A percentile compares a stretch with the other conserved stretches of the same genome.
These are phyloP conservation scores for Xylariaceae sp. DNA, from an alignment of 2,329 filamentous ascomycete genomes.

Conservation along the genomic window DNA sequence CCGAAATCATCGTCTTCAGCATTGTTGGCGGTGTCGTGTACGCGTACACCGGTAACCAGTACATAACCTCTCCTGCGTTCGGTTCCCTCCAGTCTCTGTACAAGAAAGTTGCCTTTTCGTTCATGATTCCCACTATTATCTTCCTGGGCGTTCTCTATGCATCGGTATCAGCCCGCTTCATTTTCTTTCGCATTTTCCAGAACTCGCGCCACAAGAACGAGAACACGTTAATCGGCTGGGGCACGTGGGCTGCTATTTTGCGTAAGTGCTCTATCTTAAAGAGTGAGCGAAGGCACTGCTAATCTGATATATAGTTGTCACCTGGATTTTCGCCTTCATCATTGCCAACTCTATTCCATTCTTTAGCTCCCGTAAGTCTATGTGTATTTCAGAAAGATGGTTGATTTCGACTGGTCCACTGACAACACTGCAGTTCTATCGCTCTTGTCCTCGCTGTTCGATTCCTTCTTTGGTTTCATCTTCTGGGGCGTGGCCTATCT, in stretches of 20 bases:
- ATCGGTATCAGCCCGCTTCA: constrained; percentile 81
- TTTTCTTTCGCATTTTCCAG: constrained; percentile 86
- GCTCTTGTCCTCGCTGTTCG: constrained; percentile 82
- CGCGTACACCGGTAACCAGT: constrained; percentile 83
- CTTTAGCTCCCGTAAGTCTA: constrained; percentile 66
- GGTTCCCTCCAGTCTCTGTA: constrained; percentile 74
- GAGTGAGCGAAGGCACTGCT: neutral
- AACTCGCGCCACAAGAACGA: constrained; percentile 73
- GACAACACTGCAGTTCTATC: constrained; percentile 47
- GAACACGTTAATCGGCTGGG: constrained; percentile 81
- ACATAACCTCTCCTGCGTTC: constrained; percentile 84
- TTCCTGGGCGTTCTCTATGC: constrained; percentile 90
- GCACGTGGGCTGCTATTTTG: constrained; percentile 71
- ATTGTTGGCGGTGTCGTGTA: constrained; percentile 79
- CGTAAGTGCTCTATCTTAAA: constrained; percentile 33
- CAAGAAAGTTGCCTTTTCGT: constrained; percentile 86
- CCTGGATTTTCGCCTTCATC: constrained; percentile 87
- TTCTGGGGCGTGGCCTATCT: constrained; percentile 86
- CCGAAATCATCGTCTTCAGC: constrained; percentile 81
- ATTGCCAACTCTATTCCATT: constrained; percentile 93
- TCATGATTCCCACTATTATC: constrained; percentile 93
- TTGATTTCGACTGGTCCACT: neutral
- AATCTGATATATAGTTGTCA: constrained; percentile 40
- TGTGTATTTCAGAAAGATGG: constrained; percentile 1
- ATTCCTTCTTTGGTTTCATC: constrained; percentile 92